Evolutionary conservation across 305 asterid species (phyloP), one percentile per base, ranked within the genome.

Genomic region (Fraxinus velutina): DNA sequence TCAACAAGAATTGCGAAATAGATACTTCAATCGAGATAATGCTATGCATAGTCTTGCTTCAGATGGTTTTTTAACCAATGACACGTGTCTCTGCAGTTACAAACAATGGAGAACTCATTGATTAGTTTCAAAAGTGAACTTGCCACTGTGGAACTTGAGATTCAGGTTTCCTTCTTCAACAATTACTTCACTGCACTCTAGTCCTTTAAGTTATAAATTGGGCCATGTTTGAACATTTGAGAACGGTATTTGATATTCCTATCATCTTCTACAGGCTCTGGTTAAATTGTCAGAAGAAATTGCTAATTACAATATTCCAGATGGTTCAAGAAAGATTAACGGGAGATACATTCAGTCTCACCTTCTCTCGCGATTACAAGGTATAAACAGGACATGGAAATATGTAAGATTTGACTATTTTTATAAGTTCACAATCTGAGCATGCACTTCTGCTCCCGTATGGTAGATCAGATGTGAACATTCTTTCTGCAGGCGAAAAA

Each of bases 331-430:
- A 84, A 94, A 91, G 90, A 92, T 94, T 71, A 91, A 90, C 44
- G 98, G 99, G 73, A 96, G 86, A 84, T 94, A 91, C 80, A 87
- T 94, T 85, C 98, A 96, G 85, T 92, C 94, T 78, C 94, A 88
- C 89, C 94, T 96, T 32, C 89, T 90, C 42, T 82, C 91, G 52
- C 89, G 92, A 47, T 89, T 96, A 39, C 79, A 87, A 90, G 97
- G 99, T 96, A 86, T 42, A 60, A 50, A 12, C 29, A 47, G 80
- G 22, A 34, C 5, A 13, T 55, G 52, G 24, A 30, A 55, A n/a
- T 32, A 75, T 80, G 39, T 73, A 8, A 6, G 19, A 27, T 68
- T 71, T 78, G 55, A 77, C 64, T 52, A 32, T 60, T 72, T 72
- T 77, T 52, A 4, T 72, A 2, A 42, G 5, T 79, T 27, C 30